Conservation (phyloP, 202 grass and related monocot species). For the Carex arenaria region DNA sequence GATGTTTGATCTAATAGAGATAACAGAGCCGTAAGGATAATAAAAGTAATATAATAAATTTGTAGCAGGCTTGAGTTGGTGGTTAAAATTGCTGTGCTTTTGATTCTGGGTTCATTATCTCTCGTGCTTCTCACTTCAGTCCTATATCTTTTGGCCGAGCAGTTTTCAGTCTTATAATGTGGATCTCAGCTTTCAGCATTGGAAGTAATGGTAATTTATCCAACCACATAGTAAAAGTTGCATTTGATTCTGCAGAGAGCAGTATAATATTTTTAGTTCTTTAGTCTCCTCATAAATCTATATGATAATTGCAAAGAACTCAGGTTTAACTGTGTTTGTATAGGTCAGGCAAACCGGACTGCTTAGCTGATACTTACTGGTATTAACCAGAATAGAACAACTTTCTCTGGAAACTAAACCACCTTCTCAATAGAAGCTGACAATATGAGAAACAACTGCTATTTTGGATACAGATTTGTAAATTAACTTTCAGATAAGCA, state of each 20-base stretch:
- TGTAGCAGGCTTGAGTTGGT: conserved; percentile 1
- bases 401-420: background rate
- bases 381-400: conserved; percentile 1
- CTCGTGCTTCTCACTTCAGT: conserved; percentile 2
- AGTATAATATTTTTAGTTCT: background rate
- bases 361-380: background rate
- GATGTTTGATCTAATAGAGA: background rate
- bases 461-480: background rate
- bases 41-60: background rate
- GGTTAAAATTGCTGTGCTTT: background rate
- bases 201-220: conserved; percentile 4
- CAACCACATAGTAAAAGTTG: background rate
- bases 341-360: background rate
- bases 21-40: background rate
- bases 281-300: background rate
- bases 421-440: background rate
- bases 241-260: background rate
- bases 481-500: background rate
- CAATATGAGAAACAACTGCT: background rate
- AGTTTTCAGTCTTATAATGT: conserved; percentile 7
- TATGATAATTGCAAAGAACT: background rate
- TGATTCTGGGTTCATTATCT: background rate
- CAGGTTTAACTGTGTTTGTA: background rate
- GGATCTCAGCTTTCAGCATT: background rate
- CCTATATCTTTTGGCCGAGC: conserved; percentile 1